Evolutionary conservation across 495 filamentous ascomycete genomes (phyloP).

Genomic region (Xylaria sp.): DNA sequence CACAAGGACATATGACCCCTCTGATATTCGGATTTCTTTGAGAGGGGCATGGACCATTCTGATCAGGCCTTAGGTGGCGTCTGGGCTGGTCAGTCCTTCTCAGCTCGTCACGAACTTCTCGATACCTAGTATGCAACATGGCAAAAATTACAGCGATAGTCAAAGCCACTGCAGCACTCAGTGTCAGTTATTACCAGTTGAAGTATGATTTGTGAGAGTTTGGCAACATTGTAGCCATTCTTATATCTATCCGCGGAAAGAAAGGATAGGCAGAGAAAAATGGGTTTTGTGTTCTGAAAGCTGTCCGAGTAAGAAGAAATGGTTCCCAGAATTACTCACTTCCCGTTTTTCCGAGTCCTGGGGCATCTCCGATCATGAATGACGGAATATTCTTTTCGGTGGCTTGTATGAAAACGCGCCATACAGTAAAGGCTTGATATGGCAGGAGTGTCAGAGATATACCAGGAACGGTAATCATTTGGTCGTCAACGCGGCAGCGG

Average conservation of each 20-base stretch:
- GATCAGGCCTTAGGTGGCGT: not conserved
- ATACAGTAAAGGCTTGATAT: constrained; percentile 1
- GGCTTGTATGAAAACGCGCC: constrained; percentile 3
- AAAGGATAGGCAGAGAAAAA: too few species aligned
- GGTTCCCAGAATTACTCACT: not conserved
- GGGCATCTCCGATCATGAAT: not conserved
- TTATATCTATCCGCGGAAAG: not conserved
- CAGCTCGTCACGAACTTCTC: not conserved
- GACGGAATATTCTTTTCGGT: not conserved
- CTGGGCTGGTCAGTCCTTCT: too few species aligned
- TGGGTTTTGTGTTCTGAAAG: too few species aligned
- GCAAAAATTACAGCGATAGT: not conserved
- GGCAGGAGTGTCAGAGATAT: not conserved
- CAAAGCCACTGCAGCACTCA: not conserved
- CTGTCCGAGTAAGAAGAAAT: too few species aligned
- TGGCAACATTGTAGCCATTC: not conserved
- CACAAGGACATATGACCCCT: not conserved
- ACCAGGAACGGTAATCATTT: not conserved
- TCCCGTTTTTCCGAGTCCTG: not conserved
- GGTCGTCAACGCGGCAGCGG: not conserved
- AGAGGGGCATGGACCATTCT: not conserved
- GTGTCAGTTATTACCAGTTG: not conserved
- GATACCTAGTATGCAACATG: not conserved
- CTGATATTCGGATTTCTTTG: too few species aligned
- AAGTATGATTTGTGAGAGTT: too few species aligned